Percentiles rank a stretch among this genome's conserved stretches.
These are phyloP conservation scores for Thelonectria olida DNA, from an alignment of 2,329 filamentous ascomycete species.

Conservation along the genomic window DNA sequence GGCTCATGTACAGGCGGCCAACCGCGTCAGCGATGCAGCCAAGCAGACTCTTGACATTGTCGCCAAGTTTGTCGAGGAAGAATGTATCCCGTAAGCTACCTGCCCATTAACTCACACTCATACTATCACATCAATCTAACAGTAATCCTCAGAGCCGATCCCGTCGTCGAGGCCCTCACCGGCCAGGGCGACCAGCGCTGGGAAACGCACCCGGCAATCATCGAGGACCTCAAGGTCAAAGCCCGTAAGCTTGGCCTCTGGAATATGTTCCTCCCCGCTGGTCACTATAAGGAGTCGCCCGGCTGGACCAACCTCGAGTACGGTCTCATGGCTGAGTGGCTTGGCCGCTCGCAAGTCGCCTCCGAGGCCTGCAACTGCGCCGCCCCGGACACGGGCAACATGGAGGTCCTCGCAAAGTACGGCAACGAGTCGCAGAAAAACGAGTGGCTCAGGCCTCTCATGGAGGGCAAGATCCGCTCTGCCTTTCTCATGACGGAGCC, in stretches of 20 bases:
- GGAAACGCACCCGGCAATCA: slow-evolving; percentile 78
- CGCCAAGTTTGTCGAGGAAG: slow-evolving; percentile 96
- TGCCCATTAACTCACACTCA: neutral
- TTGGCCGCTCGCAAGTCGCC: slow-evolving; percentile 85
- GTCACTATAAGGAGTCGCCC: slow-evolving; percentile 93
- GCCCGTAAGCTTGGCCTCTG: slow-evolving; percentile 87
- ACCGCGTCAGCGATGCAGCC: slow-evolving; percentile 82
- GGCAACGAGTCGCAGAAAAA: slow-evolving; percentile 86
- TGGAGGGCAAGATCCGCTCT: slow-evolving; percentile 86
- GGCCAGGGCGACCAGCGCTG: slow-evolving; percentile 81
- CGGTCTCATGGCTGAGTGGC: slow-evolving; percentile 94
- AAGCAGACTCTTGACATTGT: slow-evolving; percentile 87
- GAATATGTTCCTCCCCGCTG: slow-evolving; percentile 98
- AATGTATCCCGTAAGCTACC: slow-evolving; percentile 76
- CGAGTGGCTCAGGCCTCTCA: slow-evolving; percentile 81
- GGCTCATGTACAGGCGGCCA: slow-evolving; percentile 50
- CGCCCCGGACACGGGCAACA: slow-evolving; percentile 92
- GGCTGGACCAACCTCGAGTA: slow-evolving; percentile 97
- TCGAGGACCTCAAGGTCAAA: slow-evolving; percentile 90
- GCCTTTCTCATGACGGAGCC: slow-evolving; percentile 97
- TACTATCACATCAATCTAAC: slow-evolving; percentile 21
- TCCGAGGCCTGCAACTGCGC: slow-evolving; percentile 91
- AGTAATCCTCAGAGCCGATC: slow-evolving; percentile 82
- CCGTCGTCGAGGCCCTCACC: slow-evolving; percentile 81
- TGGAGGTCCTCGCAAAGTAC: slow-evolving; percentile 94